Base-by-base conservation (phyloP, 2,329 filamentous ascomycete species). In the Xylariales sp. region DNA sequence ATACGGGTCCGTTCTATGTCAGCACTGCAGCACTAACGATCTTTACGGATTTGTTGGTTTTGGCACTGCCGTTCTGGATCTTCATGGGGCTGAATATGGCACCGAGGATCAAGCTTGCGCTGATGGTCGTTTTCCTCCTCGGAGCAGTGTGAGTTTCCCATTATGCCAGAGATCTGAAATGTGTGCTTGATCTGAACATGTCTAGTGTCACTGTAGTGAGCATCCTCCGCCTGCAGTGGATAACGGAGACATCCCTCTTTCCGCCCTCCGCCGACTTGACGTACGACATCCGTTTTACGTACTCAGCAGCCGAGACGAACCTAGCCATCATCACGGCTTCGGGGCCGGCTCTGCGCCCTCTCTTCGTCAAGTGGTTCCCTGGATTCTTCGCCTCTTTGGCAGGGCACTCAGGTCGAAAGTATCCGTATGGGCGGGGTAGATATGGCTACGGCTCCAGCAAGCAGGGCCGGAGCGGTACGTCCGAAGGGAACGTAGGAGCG, bases 1-100 rank as follows among this genome's bases (percentile, higher is more conserved):
- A 54, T 34, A 42, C 56, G 3, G 42, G 29, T 16, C 9, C 29
- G 8, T 32, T 32, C 29, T 32, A 32, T 32, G 49, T 51, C 4
- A 43, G 42, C 10, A 61, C 57, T 4, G 61, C 64, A 3, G 55
- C 53, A 0, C 45, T 69, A 7, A 67, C 62, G 3, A 68, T 70
- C 14, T 40, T 68, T 7, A 69, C 65, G 3, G 67, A 70, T 14
- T 47, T 68, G 0, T 46, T 68, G 20, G 56, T 66, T 1, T 54
- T 68, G 9, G 43, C 58, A 0, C 50, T 70, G 15, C 67, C 66
- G 0, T 62, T 68, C 25, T 64, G 61, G 52, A 63, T 68, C 14
- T 69, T 70, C 38, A 43, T 63, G 7, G 58, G 59, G 3, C 51
- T 70, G n/a, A 64, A 62, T 20, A 66, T 69, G 55, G 53, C 56